phyloP scores from a whole-genome alignment of 2,329 filamentous ascomycete genomes.

The Aspergillus aculeatus region DNA sequence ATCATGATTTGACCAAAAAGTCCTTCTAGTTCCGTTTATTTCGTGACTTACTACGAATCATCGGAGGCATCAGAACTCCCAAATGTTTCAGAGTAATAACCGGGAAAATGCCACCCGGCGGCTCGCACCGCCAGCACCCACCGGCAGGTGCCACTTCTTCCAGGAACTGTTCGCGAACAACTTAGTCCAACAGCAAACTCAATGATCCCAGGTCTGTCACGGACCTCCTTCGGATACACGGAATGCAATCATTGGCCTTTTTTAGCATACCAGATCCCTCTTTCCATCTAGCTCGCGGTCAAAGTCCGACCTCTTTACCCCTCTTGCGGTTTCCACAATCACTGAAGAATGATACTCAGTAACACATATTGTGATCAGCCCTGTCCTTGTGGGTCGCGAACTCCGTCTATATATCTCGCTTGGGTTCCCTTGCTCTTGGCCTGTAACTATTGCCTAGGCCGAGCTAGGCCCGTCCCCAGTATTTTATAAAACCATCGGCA shows the following conservation, averaged over 20 bases:
- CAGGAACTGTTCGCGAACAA: neutral
- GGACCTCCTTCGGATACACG: neutral
- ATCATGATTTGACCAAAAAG: too few relatives aligned
- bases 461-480: constrained; percentile 6
- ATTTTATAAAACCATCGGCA: constrained; percentile 8
- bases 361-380: neutral
- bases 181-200: neutral
- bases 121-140: constrained; percentile 10
- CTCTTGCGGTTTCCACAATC: constrained; percentile 1
- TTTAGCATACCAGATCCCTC: neutral
- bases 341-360: neutral
- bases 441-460: neutral
- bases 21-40: too few relatives aligned
- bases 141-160: constrained; percentile 1
- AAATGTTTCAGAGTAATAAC: neutral
- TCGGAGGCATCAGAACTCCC: neutral
- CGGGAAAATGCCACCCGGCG: constrained; percentile 1
- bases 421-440: neutral
- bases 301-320: constrained; percentile 8
- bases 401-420: constrained; percentile 2
- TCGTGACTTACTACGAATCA: too few relatives aligned
- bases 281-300: constrained; percentile 1
- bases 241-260: neutral
- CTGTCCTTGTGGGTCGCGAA: constrained; percentile 7
- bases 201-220: neutral